Evolutionary conservation across 2,329 filamentous ascomycete genomes (phyloP).

Genomic region (Plectosphaerella plurivora): DNA sequence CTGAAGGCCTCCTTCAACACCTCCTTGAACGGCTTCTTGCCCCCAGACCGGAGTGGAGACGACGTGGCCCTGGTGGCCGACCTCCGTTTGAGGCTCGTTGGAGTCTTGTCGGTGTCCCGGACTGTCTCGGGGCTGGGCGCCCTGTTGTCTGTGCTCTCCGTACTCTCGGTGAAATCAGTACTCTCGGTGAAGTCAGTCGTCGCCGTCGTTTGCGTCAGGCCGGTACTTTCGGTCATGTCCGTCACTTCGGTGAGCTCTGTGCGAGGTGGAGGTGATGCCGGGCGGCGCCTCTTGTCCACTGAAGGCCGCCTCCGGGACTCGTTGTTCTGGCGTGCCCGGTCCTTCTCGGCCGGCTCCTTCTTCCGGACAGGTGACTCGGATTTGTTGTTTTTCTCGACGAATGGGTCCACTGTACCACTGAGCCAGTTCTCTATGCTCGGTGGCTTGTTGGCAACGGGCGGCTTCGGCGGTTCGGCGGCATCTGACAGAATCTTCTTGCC

Average conservation of each 20-base stretch:
- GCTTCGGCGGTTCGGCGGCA: constrained; percentile 50
- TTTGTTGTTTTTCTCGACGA: constrained; percentile 38
- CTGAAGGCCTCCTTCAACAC: constrained; percentile 58
- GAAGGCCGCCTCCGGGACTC: constrained; percentile 17
- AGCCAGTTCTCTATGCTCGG: constrained; percentile 64
- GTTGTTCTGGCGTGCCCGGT: not conserved
- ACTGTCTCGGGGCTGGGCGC: constrained; percentile 8
- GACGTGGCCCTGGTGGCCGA: constrained; percentile 48
- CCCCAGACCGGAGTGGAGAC: constrained; percentile 40
- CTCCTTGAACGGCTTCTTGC: constrained; percentile 51
- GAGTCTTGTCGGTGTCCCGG: constrained; percentile 19
- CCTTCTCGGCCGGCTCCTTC: constrained; percentile 23
- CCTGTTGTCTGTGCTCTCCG: constrained; percentile 6
- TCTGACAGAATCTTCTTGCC: constrained; percentile 63
- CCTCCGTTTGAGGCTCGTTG: constrained; percentile 46
- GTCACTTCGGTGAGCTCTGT: constrained; percentile 14
- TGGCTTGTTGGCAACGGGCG: constrained; percentile 47
- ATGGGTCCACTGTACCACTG: constrained; percentile 58
- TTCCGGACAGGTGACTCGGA: constrained; percentile 18
- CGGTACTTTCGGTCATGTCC: constrained; percentile 9
- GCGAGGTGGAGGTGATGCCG: constrained; percentile 15
- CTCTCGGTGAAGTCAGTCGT: constrained; percentile 9
- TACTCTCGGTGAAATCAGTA: constrained; percentile 8
- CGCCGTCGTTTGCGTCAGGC: constrained; percentile 9
- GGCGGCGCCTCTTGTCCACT: constrained; percentile 14